phyloP scores from a whole-genome alignment of 805 yeast species.

The Sugiyamaella chiloensis region DNA sequence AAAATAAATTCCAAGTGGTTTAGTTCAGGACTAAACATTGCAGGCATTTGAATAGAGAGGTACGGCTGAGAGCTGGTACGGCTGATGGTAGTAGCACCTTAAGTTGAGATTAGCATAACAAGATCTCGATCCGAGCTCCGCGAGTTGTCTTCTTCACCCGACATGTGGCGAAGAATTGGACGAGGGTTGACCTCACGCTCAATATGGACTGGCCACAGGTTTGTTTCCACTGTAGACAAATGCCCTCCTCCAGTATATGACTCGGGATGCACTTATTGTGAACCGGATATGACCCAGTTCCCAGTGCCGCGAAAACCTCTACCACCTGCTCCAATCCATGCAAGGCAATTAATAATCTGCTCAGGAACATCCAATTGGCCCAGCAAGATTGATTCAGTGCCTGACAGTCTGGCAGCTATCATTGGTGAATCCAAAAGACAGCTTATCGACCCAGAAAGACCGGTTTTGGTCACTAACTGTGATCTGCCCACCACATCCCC shows the following conservation, averaged over 20 bases:
- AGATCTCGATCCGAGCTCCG: too few species aligned
- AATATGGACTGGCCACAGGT: too few species aligned
- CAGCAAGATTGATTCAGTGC: constrained; percentile 47
- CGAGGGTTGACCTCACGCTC: too few species aligned
- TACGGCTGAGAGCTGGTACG: too few species aligned
- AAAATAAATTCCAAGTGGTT: too few species aligned
- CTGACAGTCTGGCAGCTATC: constrained; percentile 39
- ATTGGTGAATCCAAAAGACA: constrained; percentile 29
- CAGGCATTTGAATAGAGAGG: too few species aligned
- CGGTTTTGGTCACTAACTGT: constrained; percentile 50
- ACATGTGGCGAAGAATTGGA: too few species aligned
- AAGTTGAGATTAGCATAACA: too few species aligned
- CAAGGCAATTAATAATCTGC: constrained; percentile 55
- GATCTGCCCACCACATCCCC: constrained; percentile 27
- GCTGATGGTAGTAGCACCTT: too few species aligned
- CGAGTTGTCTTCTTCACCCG: too few species aligned
- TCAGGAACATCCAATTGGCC: constrained; percentile 45
- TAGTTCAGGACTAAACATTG: too few species aligned
- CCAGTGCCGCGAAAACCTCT: constrained; percentile 40
- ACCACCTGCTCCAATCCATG: constrained; percentile 48
- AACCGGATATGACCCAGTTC: constrained; percentile 38
- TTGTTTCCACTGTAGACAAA: constrained; percentile 14
- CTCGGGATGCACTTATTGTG: constrained; percentile 63
- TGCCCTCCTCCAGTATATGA: constrained; percentile 54
- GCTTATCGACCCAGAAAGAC: constrained; percentile 42